Base-by-base conservation (phyloP, 805 yeast genomes). In the Pichia sporocuriosa region DNA sequence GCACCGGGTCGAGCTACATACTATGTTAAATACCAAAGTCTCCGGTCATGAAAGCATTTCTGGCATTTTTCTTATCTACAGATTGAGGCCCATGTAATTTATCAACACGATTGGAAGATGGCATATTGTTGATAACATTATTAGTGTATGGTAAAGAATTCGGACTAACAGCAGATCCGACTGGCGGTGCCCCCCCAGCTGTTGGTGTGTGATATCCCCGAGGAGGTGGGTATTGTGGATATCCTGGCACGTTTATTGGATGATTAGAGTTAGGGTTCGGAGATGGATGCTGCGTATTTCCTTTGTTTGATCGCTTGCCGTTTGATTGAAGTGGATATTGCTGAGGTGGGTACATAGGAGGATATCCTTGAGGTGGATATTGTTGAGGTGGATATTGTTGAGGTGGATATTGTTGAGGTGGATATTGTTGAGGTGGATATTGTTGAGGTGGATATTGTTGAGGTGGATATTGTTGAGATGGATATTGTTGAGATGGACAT, bases 41-140 rank as follows among this genome's bases (percentile, higher is more conserved):
- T 24, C 83, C 84, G 43, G 74, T 77, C 53, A 75, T 73, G 37
- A 83, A 69, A 2, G 85, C 84, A 39, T 77, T 72, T 51, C 87
- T 69, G 34, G 83, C 66, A 40, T 71, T 68, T 32, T 75, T 80
- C 52, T 79, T 77, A 50, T 75, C 75, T 20, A 57, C 54, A 11
- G 55, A 50, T 22, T 53, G 56, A 8, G 63, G 65, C 19, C 72
- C 73, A 49, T 72, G 77, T 7, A 71, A 50, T 47, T 65, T 70
- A 53, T 67, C 75, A 54, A 69, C 69, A 24, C 61, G 60, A 19
- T 54, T 62, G 5, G 70, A 65, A 6, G 68, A 50, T 4, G 83
- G 84, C 63, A 75, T 65, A 28, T 62, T 60, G 50, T 60, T 63
- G 54, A 76, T 61, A 4, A 78, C 65, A 36, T 62, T 45, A 45